Base-by-base conservation (phyloP, 1,284 basidiomycete species). In the Mrakiaceae sp. region DNA sequence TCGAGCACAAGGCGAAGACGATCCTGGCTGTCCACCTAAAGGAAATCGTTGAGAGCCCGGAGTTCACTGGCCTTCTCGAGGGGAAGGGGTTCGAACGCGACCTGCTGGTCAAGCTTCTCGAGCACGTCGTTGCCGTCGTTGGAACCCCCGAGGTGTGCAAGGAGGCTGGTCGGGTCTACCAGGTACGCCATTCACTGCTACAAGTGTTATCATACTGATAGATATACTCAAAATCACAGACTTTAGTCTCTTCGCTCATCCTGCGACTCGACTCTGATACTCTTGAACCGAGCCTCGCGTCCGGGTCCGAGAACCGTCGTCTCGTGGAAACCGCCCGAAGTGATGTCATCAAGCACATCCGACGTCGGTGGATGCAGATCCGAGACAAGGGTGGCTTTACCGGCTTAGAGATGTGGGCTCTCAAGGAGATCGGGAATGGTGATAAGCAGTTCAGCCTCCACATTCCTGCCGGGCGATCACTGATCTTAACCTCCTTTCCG, bases 361-460 rank as follows among this genome's bases (percentile, higher is more conserved):
- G 81, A 62, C 71, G 74, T 57, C 70, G 78, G 44, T 95, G 90
- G 90, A 74, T 87, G 64, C 81, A 79, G n/a, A 83, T 93, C 48
- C 81, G 87, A 14, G 83, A 86, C 63, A 84, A 85, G 54, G 83
- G 83, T n/a, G 90, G 88, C 0, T 95, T 97, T 71, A 84, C 88
- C 57, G 74, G 76, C 4, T 78, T 97, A 27, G 88, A 95, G 59
- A 81, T 81, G 5, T 95, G 91, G 90, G 84, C 87, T 0, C 74
- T 94, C 64, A 87, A 91, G 72, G 94, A 97, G 71, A 88, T 96
- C 56, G 83, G 84, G 47, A 83, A 88, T 73, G 84, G 90, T 92
- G 68, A 66, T 85, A 78, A 1, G 62, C 8, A 44, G 58, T 70
- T 68, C 58, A 27, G 60, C 62, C 5, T 52, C 5, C 42, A 10